Evolutionary conservation across 345 rosid genomes (phyloP), one percentile per base, ranked within the genome.

Genomic region (Cochlearia excelsa): DNA sequence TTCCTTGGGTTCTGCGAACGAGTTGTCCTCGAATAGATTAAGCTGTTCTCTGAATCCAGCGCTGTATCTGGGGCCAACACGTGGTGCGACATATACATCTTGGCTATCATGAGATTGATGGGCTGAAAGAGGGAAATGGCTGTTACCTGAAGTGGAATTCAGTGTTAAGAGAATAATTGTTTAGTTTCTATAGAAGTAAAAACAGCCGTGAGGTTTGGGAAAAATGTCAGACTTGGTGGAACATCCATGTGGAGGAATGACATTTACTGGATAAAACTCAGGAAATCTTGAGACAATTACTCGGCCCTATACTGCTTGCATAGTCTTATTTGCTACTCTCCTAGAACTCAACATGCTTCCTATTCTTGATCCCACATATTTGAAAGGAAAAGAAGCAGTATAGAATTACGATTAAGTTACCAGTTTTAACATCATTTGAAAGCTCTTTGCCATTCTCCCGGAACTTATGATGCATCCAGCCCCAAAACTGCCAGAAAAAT

Each of bases 401-500:
- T 63, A 68, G 42, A 44, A 51, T 55, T 61, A 63, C 27, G 48
- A 75, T 56, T 44, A 42, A 51, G 60, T 65, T 87, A 90, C 97
- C 97, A 27, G 63, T 72, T 5, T 70, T 52, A 44, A 82, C 72
- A 72, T 82, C 94, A 67, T 79, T 87, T 74, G 74, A 61, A 46
- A 77, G 79, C 69, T 83, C 89, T 26, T 47, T 61, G 74, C 73
- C 71, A 56, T 69, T 76, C 58, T 74, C 78, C 69, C 71, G 70
- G 59, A 76, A 63, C 76, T 77, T 81, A 41, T 76, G 79, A 73
- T 78, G 85, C 93, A 82, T 79, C 97, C 95, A 87, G 51, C 81
- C 88, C 67, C 81, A 73, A 68, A 87, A 65, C 96, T 87, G 97
- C 82, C 59, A 78, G 70, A n/a, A 76, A 71, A 67, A 56, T 67